Conservation (phyloP, 2,329 filamentous ascomycete genomes). For the Exophiala sideris region DNA sequence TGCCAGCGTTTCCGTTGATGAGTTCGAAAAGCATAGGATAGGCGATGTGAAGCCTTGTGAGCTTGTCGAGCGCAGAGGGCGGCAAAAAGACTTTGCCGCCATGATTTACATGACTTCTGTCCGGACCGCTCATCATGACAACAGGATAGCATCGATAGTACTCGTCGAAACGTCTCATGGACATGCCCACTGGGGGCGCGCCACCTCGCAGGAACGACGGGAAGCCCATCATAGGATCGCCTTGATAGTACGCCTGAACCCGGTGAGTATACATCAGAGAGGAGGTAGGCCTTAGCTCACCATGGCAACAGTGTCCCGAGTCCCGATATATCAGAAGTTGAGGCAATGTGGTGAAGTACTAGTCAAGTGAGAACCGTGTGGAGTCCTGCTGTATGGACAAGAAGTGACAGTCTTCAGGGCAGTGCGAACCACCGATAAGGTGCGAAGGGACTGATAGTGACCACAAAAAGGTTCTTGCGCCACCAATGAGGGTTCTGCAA, state of each 20-base stretch:
- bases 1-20: constrained; percentile 76
- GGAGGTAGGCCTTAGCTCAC: not conserved
- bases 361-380: not conserved
- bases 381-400: too few species aligned
- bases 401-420: too few species aligned
- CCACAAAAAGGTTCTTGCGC: too few species aligned
- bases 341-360: not conserved
- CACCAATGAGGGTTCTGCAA: too few species aligned
- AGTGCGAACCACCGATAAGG: too few species aligned
- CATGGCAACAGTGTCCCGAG: constrained; percentile 5
- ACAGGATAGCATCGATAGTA: constrained; percentile 98
- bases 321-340: not conserved
- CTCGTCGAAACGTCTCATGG: constrained; percentile 84
- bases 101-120: constrained; percentile 86
- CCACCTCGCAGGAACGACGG: constrained; percentile 47
- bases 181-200: constrained; percentile 40
- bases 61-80: constrained; percentile 93
- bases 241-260: constrained; percentile 34
- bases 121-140: constrained; percentile 86
- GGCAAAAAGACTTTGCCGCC: constrained; percentile 97
- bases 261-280: not conserved
- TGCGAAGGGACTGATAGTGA: too few species aligned
- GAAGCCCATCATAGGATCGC: constrained; percentile 45
- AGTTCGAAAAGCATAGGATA: constrained; percentile 98
- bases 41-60: constrained; percentile 91